Evolutionary conservation across 2,329 filamentous ascomycete species (phyloP).

Genomic region (Colletotrichum phormii): DNA sequence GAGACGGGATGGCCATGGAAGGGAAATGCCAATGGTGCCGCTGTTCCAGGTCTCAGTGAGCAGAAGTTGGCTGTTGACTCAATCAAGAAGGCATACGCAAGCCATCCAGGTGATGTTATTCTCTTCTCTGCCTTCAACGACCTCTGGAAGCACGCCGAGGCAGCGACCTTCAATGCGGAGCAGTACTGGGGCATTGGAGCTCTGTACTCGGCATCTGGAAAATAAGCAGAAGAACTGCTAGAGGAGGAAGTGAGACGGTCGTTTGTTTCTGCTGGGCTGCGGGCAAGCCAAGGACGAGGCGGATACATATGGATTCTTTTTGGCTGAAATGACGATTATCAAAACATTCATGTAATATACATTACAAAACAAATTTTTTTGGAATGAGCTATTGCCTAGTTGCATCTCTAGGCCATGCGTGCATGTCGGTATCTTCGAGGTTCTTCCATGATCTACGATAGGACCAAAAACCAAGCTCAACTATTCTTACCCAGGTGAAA

Average conservation of each 20-base stretch:
- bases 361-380: neutral
- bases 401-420: neutral
- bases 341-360: neutral
- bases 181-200: constrained; percentile 78
- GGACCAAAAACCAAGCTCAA: too few species aligned
- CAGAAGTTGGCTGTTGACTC: constrained; percentile 75
- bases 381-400: too few species aligned
- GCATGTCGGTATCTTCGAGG: neutral
- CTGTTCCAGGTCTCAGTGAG: constrained; percentile 75
- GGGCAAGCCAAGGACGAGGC: constrained; percentile 13
- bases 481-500: too few species aligned
- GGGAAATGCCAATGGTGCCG: constrained; percentile 73
- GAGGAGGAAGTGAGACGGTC: neutral
- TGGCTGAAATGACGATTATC: neutral
- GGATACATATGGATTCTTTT: neutral
- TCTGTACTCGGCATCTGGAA: constrained; percentile 38
- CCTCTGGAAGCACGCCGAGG: constrained; percentile 77
- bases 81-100: constrained; percentile 69
- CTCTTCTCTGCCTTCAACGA: constrained; percentile 87
- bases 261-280: neutral
- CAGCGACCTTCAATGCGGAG: constrained; percentile 76
- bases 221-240: neutral
- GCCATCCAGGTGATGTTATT: constrained; percentile 65
- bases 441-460: too few species aligned
- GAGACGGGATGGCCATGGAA: constrained; percentile 87